A percentile compares a stretch with the other conserved stretches of the same genome.
These are phyloP conservation scores for Liquidambar formosana DNA, from an alignment of 164 flowering plant species.

Conservation along the genomic window DNA sequence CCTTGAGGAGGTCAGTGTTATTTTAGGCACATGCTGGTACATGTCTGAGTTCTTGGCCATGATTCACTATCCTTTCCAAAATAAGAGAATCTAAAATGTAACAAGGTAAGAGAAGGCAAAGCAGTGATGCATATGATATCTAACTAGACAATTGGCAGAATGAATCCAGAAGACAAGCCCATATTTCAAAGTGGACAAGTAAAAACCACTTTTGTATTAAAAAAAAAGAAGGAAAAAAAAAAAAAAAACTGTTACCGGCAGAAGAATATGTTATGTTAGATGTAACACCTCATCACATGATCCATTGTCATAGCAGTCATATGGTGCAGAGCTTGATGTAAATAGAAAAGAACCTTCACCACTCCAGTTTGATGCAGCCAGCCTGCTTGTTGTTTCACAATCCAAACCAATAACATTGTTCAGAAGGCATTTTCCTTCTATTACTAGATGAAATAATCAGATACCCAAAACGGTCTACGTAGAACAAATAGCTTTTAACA, in stretches of 20 bases:
- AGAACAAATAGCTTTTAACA: no score
- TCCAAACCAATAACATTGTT: constrained; percentile 8
- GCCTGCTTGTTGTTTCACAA: constrained; percentile 36
- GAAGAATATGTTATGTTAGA: constrained; percentile 12
- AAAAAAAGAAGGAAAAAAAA: no score
- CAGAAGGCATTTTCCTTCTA: background rate
- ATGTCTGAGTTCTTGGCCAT: no score
- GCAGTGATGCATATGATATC: background rate
- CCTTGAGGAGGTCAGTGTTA: no score
- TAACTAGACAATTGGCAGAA: background rate
- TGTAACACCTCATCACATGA: constrained; percentile 76
- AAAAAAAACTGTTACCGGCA: background rate
- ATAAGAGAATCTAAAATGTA: background rate
- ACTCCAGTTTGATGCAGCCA: constrained; percentile 81
- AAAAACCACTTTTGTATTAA: no score
- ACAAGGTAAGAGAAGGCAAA: background rate
- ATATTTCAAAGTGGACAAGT: background rate
- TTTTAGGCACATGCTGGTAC: no score
- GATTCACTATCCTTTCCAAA: background rate
- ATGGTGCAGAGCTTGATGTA: constrained; percentile 92
- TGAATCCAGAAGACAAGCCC: background rate
- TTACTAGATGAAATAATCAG: background rate
- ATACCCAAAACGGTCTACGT: background rate
- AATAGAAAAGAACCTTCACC: constrained; percentile 89
- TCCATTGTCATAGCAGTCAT: constrained; percentile 86